phyloP scores from a whole-genome alignment of 2,329 filamentous ascomycete genomes.

The Lecanosticta acicola region DNA sequence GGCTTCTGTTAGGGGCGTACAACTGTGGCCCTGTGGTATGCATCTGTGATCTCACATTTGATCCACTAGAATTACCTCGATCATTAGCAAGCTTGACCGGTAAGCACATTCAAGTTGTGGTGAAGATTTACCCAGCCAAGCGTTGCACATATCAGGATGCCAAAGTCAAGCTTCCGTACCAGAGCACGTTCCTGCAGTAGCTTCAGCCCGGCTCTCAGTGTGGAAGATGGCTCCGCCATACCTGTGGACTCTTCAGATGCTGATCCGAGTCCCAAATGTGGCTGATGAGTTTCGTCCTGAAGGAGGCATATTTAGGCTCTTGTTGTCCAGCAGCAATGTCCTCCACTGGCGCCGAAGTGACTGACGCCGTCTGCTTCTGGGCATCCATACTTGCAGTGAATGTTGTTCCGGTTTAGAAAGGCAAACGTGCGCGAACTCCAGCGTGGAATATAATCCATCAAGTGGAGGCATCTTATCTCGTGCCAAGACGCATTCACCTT shows the following conservation, averaged over 20 bases:
- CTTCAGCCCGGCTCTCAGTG: not conserved
- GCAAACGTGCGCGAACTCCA: not conserved
- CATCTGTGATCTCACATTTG: slow-evolving; percentile 6
- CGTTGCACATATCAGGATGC: slow-evolving; percentile 8
- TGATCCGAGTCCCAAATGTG: slow-evolving; percentile 12
- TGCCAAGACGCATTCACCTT: slow-evolving; percentile 3
- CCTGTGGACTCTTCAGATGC: slow-evolving; percentile 9
- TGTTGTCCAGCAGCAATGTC: slow-evolving; percentile 4
- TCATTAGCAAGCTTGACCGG: not conserved
- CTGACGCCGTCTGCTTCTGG: slow-evolving; percentile 6
- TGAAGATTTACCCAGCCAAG: slow-evolving; percentile 4
- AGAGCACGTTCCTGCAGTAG: slow-evolving; percentile 8
- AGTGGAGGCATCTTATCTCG: slow-evolving; percentile 1
- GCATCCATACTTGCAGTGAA: not conserved
- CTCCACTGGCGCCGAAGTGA: not conserved
- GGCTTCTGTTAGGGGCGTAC: not conserved
- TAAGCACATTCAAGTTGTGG: not conserved
- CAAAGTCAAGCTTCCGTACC: slow-evolving; percentile 9
- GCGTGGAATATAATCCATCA: not conserved
- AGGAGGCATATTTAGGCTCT: slow-evolving; percentile 2
- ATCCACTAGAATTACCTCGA: slow-evolving; percentile 2
- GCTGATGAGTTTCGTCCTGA: slow-evolving; percentile 9
- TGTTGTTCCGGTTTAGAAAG: not conserved
- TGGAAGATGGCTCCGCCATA: not conserved
- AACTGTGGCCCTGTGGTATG: not conserved